Evolutionary conservation across 805 yeast species (phyloP).

Genomic region (Lachancea mirantina): DNA sequence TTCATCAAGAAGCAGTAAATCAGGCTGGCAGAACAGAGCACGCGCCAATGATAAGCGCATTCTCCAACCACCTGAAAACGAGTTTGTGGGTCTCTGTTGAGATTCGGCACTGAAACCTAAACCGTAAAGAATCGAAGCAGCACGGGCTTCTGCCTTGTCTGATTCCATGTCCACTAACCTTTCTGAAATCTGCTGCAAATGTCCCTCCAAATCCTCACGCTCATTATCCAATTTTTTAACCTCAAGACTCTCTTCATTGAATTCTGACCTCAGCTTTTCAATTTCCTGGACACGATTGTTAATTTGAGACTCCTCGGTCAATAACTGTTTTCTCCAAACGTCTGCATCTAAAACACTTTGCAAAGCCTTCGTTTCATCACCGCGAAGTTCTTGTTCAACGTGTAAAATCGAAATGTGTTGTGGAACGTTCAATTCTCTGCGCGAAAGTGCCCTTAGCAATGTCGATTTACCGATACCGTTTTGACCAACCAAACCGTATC

Average conservation of each 20-base stretch:
- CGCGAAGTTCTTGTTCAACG: constrained; percentile 94
- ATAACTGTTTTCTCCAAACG: constrained; percentile 92
- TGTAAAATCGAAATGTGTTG: constrained; percentile 92
- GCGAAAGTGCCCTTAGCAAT: constrained; percentile 77
- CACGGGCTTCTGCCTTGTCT: constrained; percentile 95
- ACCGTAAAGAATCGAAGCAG: constrained; percentile 88
- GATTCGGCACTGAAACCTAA: constrained; percentile 88
- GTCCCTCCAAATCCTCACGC: constrained; percentile 75
- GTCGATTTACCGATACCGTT: constrained; percentile 99
- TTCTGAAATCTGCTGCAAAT: constrained; percentile 70
- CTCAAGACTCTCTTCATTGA: constrained; percentile 69
- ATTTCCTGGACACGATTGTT: constrained; percentile 71
- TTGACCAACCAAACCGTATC: constrained; percentile 97
- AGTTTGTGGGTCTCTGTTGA: constrained; percentile 74
- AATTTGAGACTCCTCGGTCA: constrained; percentile 68
- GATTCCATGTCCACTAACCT: constrained; percentile 90
- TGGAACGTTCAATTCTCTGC: constrained; percentile 91
- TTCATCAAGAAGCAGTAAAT: constrained; percentile 86
- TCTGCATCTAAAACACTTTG: constrained; percentile 98
- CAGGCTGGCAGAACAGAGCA: constrained; percentile 96
- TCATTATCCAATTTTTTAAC: constrained; percentile 79
- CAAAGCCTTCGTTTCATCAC: constrained; percentile 85
- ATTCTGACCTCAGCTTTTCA: constrained; percentile 57
- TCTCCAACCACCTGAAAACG: constrained; percentile 99
- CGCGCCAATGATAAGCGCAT: constrained; percentile 98